Base-by-base conservation (phyloP, 1,284 basidiomycete genomes). In the Ceratobasidium theobromae region DNA sequence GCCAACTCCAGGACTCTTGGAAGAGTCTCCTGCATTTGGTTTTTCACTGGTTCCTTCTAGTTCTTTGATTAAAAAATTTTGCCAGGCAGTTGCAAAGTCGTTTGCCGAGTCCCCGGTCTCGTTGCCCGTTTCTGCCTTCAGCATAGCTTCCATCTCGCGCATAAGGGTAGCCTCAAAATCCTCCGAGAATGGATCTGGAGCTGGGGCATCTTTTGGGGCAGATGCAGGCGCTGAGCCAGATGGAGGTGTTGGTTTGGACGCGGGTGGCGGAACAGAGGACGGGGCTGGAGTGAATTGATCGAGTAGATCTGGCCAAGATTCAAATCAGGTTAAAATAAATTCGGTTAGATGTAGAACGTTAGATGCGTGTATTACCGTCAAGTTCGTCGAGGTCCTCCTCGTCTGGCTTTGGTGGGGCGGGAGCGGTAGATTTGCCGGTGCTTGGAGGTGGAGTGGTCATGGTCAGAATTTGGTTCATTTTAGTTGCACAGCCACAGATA, bases 131-230 rank as follows among this genome's bases (percentile, higher is more conserved):
- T 74, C 51, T 11, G 66, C 66, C 21, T 54, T 68, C 80, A 97
- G 85, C 49, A 97, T 81, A n/a, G 79, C 79, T 74, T 93, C 91
- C 93, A 98, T 96, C 32, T 86, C 89, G 73, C 84, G 81, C 4
- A 87, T 85, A 48, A 97, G 80, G 73, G 91, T 87, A 43, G 82
- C 80, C 45, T 88, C 85, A 72, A 94, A 92, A 57, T 86, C 74
- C 64, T 80, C 70, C 70, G 78, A 51, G 81, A 77, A 60, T 79
- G 78, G 16, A 79, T 80, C 76, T 80, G 76, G 69, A 75, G 74
- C 67, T 74, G 72, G 72, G 76, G 16, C 35, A 14, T 75, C 68
- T 11, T 72, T 23, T 35, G 46, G 67, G 14, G 67, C 60, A 14
- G 65, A 32, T 65, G 73, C 66, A 46, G 78, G 69, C 55, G 43